A percentile compares a stretch with the other conserved stretches of the same genome.
These are phyloP conservation scores for Hirschioporus abietinus DNA, from an alignment of 768 basidiomycete species.

Conservation along the genomic window DNA sequence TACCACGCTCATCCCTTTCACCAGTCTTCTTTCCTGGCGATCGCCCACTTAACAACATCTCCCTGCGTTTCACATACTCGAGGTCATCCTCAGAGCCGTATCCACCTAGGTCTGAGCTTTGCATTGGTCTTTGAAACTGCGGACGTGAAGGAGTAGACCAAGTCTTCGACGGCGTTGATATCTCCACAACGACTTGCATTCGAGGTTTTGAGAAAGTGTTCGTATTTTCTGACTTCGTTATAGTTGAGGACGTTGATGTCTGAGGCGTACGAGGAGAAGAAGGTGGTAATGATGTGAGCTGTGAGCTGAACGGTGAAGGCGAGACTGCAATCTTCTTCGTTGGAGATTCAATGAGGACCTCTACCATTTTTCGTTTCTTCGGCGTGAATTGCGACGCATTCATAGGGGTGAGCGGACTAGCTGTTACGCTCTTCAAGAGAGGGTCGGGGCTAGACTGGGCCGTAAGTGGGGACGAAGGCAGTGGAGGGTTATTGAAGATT, in stretches of 20 bases:
- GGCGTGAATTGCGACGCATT: slow-evolving; percentile 43
- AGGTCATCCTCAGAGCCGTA: slow-evolving; percentile 49
- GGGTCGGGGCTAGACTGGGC: slow-evolving; percentile 50
- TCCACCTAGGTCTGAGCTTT: slow-evolving; percentile 38
- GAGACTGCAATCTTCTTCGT: slow-evolving; percentile 18
- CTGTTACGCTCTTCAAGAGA: slow-evolving; percentile 21
- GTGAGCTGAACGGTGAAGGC: slow-evolving; percentile 1
- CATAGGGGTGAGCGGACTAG: slow-evolving; percentile 25
- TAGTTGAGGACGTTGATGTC: slow-evolving; percentile 16
- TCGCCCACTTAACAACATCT: slow-evolving; percentile 48
- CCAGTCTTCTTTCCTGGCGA: slow-evolving; percentile 38
- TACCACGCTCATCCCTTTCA: slow-evolving; percentile 74
- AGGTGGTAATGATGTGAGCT: neutral
- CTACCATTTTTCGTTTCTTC: slow-evolving; percentile 59
- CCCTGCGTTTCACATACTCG: slow-evolving; percentile 28
- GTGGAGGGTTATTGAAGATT: slow-evolving; percentile 6
- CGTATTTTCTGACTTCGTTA: slow-evolving; percentile 22
- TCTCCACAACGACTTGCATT: slow-evolving; percentile 28
- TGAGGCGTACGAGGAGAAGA: slow-evolving; percentile 11
- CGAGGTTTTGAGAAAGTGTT: slow-evolving; percentile 19
- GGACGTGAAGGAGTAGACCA: slow-evolving; percentile 25
- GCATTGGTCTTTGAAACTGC: slow-evolving; percentile 14
- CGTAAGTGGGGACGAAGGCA: slow-evolving; percentile 3
- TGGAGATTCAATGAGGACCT: slow-evolving; percentile 55
- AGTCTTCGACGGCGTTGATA: slow-evolving; percentile 23